Evolutionary conservation across 805 yeast species (phyloP).

Genomic region (Pichia scutulata): DNA sequence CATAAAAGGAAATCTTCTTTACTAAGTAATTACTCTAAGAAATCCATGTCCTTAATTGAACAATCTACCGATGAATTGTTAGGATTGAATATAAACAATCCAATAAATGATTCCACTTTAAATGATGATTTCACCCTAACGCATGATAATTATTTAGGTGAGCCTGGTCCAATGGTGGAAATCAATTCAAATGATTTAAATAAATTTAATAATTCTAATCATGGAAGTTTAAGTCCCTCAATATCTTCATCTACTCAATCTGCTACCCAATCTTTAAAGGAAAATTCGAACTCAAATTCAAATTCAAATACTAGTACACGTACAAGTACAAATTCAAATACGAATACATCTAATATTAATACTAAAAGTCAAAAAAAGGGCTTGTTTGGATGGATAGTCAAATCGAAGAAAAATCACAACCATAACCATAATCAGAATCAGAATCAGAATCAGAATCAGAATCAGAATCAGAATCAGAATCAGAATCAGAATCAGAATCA

Average conservation of each 20-base stretch:
- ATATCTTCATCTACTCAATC: background rate
- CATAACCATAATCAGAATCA: background rate
- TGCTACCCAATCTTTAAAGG: background rate
- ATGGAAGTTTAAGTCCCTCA: background rate
- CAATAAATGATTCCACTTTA: conserved; percentile 19
- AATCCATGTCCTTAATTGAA: conserved; percentile 14
- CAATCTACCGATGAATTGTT: conserved; percentile 22
- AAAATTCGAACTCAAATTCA: background rate
- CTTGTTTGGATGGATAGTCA: conserved; percentile 8
- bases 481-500: too few relatives aligned
- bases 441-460: background rate
- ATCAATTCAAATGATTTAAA: conserved; percentile 6
- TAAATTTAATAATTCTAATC: background rate
- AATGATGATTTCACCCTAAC: conserved; percentile 23
- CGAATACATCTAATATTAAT: background rate
- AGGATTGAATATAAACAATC: conserved; percentile 11
- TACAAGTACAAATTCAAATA: too few relatives aligned
- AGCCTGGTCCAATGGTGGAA: conserved; percentile 30
- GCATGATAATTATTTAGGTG: conserved; percentile 22
- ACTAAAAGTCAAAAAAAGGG: background rate
- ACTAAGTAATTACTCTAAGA: conserved; percentile 14
- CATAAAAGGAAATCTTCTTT: conserved; percentile 22
- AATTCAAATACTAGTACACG: too few relatives aligned
- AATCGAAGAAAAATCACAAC: conserved; percentile 5
- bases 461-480: too few relatives aligned